These are phyloP conservation scores for Daldinia sp. DNA, from an alignment of 2,329 filamentous ascomycete species.

Conservation along the genomic window DNA sequence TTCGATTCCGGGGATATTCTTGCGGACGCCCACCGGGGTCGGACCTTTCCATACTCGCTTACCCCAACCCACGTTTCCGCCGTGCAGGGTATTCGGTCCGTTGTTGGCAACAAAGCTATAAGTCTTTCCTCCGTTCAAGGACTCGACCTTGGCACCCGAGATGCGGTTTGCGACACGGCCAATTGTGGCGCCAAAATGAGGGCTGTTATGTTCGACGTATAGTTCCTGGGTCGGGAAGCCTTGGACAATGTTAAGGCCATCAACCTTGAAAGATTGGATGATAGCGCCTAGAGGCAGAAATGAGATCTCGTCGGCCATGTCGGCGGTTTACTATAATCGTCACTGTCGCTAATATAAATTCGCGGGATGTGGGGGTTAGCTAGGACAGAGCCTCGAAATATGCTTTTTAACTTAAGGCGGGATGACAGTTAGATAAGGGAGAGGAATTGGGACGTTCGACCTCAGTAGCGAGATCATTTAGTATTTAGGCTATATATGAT, in stretches of 20 bases:
- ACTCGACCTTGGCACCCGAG: constrained; percentile 75
- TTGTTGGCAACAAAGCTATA: constrained; percentile 83
- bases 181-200: constrained; percentile 94
- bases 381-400: constrained; percentile 4
- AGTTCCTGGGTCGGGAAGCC: constrained; percentile 81
- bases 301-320: constrained; percentile 60
- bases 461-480: constrained; percentile 23
- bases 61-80: constrained; percentile 81
- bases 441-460: constrained; percentile 13
- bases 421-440: constrained; percentile 31
- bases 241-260: constrained; percentile 86
- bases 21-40: constrained; percentile 64
- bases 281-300: constrained; percentile 83
- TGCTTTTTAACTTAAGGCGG: constrained; percentile 22
- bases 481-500: constrained; percentile 45
- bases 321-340: constrained; percentile 11
- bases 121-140: constrained; percentile 74
- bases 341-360: constrained; percentile 21
- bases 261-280: constrained; percentile 83
- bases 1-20: constrained; percentile 62
- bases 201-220: constrained; percentile 79
- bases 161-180: constrained; percentile 88
- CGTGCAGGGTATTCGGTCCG: constrained; percentile 80
- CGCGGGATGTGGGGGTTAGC: constrained; percentile 4
- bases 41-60: constrained; percentile 83